Conservation (phyloP, 768 basidiomycete genomes). For the Tremella mesenterica region DNA sequence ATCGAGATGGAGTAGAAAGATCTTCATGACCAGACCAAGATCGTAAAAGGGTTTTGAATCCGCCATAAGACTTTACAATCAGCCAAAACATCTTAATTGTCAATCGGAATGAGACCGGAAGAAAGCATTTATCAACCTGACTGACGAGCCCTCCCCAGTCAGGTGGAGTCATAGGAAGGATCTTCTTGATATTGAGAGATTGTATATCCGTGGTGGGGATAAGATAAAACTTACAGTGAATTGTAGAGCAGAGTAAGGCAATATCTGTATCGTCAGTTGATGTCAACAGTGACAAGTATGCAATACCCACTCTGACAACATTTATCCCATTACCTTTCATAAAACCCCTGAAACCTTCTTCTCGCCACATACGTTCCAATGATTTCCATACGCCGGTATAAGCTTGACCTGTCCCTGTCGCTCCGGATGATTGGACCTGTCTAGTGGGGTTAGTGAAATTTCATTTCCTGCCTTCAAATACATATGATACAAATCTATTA, state of each 20-base stretch:
- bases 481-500: neutral
- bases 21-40: conserved; percentile 71
- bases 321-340: conserved; percentile 85
- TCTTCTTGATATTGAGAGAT: too few species aligned
- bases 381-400: conserved; percentile 31
- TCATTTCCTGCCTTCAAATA: neutral
- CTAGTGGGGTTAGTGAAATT: conserved; percentile 47
- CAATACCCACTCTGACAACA: conserved; percentile 32
- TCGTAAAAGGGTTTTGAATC: conserved; percentile 59
- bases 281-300: neutral
- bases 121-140: neutral
- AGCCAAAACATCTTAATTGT: neutral
- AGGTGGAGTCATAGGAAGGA: too few species aligned
- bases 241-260: conserved; percentile 63
- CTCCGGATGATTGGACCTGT: conserved; percentile 69
- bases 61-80: conserved; percentile 56
- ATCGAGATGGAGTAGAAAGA: conserved; percentile 78
- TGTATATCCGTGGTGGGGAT: too few species aligned
- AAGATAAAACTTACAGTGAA: conserved; percentile 41
- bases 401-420: conserved; percentile 16
- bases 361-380: conserved; percentile 71
- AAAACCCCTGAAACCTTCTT: conserved; percentile 85
- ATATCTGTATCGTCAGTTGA: conserved; percentile 53
- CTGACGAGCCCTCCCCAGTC: too few species aligned
- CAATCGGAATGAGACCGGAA: conserved; percentile 1